Evolutionary conservation across 2,329 filamentous ascomycete species (phyloP), one percentile per base, ranked within the genome.

Genomic region (Fusarium odoratissimum): DNA sequence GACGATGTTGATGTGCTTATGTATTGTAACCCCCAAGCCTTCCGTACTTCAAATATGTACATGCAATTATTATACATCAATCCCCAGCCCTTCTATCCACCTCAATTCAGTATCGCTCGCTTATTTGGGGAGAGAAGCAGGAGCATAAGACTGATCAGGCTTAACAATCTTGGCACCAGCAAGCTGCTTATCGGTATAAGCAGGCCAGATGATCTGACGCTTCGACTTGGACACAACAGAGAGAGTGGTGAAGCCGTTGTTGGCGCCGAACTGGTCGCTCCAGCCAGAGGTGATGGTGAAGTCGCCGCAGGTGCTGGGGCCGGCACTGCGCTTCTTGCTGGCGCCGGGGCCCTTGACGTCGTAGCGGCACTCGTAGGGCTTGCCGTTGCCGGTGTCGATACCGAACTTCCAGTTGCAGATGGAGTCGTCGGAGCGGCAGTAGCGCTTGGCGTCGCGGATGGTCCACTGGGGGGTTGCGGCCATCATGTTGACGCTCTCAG

Each of bases 231-330:
- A 81, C 51, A 85, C 83, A 59, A 90, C 84, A 25, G 85, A 82
- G 33, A 89, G 79, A 28, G 85, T 88, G 30, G 87, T 89, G 82
- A 89, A 90, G 72, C 86, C 88, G 31, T 85, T 81, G 69, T 79
- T 84, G 17, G 79, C 64, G 55, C 87, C 88, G 71, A 89, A 90
- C 75, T 88, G 84, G 76, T 83, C 87, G 78, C 84, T 87, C 87
- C 87, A 90, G 81, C 86, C 85, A 5, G 84, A 85, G 56, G 85
- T 86, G 76, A 90, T 74, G 69, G 83, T 86, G 82, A 83, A 90
- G 64, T 75, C 76, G 42, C 87, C 87, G 81, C 86, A 89, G 55
- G 72, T 81, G 64, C 77, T 71, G 48, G 84, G 81, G 23, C 82
- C 83, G 52, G 82, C 83, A 76, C 80, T 79, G 58, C 77, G 73